Percentiles rank a stretch among this genome's conserved stretches.
These are phyloP conservation scores for Suillus discolor DNA, from an alignment of 768 basidiomycete species.

Conservation along the genomic window DNA sequence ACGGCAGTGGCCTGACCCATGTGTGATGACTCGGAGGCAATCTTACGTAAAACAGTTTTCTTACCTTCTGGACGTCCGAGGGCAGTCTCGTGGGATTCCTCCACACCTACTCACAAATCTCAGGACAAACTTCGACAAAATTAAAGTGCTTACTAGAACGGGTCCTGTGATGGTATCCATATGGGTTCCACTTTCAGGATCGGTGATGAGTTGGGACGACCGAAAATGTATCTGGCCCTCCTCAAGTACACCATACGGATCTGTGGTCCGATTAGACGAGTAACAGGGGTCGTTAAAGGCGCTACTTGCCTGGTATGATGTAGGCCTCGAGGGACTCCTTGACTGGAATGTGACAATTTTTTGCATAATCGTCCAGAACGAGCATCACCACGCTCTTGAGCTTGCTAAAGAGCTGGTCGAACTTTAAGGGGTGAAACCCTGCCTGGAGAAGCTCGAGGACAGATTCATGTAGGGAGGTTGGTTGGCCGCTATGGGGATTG, in stretches of 20 bases:
- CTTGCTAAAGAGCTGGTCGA: conserved; percentile 44
- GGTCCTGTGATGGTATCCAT: conserved; percentile 54
- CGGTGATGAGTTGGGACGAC: conserved; percentile 35
- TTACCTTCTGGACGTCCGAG: conserved; percentile 72
- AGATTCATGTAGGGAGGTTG: conserved; percentile 39
- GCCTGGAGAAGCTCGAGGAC: conserved; percentile 64
- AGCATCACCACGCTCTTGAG: conserved; percentile 46
- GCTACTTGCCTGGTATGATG: conserved; percentile 61
- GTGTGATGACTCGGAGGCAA: conserved; percentile 1
- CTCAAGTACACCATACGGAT: conserved; percentile 63
- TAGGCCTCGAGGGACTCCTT: conserved; percentile 57
- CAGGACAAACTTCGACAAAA: background rate
- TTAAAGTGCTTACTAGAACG: conserved; percentile 53
- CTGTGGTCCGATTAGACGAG: conserved; percentile 35
- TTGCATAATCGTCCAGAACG: conserved; percentile 48
- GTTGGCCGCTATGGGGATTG: conserved; percentile 24
- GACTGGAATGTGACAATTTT: conserved; percentile 62
- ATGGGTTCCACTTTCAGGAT: conserved; percentile 34
- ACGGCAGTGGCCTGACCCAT: conserved; percentile 58
- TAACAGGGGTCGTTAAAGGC: background rate
- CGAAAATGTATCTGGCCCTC: conserved; percentile 66
- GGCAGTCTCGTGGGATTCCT: conserved; percentile 74
- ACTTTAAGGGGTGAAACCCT: conserved; percentile 58
- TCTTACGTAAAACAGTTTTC: background rate
- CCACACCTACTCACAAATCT: conserved; percentile 28